These are phyloP conservation scores for Camellia granthamiana DNA, from an alignment of 148 eudicot genomes.

Conservation along the genomic window DNA sequence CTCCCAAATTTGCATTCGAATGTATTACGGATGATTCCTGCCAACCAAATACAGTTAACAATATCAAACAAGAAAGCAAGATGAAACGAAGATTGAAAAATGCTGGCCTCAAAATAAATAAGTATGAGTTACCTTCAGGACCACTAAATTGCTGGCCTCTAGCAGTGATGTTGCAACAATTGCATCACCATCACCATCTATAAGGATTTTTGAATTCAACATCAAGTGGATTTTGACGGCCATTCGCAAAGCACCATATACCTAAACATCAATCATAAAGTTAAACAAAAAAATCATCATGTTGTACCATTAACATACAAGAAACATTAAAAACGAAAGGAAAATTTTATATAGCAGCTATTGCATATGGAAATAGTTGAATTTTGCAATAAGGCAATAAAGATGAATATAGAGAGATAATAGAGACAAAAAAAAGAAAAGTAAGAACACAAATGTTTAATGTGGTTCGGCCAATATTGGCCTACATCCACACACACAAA, in stretches of 20 bases:
- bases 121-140: constrained; percentile 64
- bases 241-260: constrained; percentile 94
- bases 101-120: not conserved
- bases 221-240: constrained; percentile 92
- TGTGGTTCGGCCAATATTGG: too few relatives aligned
- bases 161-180: constrained; percentile 84
- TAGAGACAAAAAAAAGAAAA: too few relatives aligned
- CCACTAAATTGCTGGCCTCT: constrained; percentile 92
- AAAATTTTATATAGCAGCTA: constrained; percentile 4
- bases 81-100: not conserved
- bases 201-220: constrained; percentile 80
- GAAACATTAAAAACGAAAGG: not conserved
- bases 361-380: not conserved
- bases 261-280: constrained; percentile 37
- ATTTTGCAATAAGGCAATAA: not conserved
- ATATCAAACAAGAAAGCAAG: constrained; percentile 3
- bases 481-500: too few relatives aligned
- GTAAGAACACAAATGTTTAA: too few relatives aligned
- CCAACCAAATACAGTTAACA: constrained; percentile 16
- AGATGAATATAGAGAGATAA: too few relatives aligned
- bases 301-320: not conserved
- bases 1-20: constrained; percentile 86
- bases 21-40: constrained; percentile 85
- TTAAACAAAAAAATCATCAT: not conserved
- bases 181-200: constrained; percentile 69